A percentile compares a stretch with the other conserved stretches of the same genome.
These are phyloP conservation scores for Lanmaoa rubissima DNA, from an alignment of 768 basidiomycete species.

Conservation along the genomic window DNA sequence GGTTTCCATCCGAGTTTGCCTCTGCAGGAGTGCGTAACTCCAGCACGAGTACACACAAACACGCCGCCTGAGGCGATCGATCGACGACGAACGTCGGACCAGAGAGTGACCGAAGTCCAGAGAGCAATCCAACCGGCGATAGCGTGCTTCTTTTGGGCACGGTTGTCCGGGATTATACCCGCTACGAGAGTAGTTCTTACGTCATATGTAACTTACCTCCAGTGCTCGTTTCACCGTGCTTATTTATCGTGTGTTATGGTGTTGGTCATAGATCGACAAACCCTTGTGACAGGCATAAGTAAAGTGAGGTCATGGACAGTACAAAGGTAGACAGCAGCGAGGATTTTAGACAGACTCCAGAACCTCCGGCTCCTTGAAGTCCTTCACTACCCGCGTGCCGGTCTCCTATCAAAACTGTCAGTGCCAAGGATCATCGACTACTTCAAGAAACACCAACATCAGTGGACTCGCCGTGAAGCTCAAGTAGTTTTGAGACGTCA, in stretches of 20 bases:
- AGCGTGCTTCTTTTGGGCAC: no score
- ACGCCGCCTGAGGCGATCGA: no score
- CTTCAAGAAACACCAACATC: slow-evolving; percentile 56
- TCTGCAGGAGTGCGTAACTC: no score
- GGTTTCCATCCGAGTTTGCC: no score
- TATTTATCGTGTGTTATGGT: slow-evolving; percentile 4
- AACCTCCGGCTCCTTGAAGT: slow-evolving; percentile 98
- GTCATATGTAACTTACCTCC: no score
- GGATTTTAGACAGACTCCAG: slow-evolving; percentile 80
- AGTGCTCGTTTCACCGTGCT: neutral
- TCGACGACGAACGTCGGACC: no score
- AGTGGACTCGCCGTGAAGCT: slow-evolving; percentile 93
- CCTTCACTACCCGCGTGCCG: slow-evolving; percentile 89
- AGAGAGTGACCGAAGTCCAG: no score
- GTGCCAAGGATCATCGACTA: neutral
- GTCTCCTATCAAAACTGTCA: slow-evolving; percentile 63
- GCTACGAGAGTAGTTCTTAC: no score
- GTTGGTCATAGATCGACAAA: slow-evolving; percentile 39
- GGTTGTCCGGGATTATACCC: no score
- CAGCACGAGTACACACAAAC: no score
- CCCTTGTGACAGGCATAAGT: slow-evolving; percentile 37
- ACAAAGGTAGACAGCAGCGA: slow-evolving; percentile 38
- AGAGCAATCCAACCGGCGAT: no score
- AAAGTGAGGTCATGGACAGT: slow-evolving; percentile 31
- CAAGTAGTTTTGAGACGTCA: slow-evolving; percentile 91